Evolutionary conservation across 2,329 filamentous ascomycete species (phyloP).

Genomic region (Fusarium albidum): DNA sequence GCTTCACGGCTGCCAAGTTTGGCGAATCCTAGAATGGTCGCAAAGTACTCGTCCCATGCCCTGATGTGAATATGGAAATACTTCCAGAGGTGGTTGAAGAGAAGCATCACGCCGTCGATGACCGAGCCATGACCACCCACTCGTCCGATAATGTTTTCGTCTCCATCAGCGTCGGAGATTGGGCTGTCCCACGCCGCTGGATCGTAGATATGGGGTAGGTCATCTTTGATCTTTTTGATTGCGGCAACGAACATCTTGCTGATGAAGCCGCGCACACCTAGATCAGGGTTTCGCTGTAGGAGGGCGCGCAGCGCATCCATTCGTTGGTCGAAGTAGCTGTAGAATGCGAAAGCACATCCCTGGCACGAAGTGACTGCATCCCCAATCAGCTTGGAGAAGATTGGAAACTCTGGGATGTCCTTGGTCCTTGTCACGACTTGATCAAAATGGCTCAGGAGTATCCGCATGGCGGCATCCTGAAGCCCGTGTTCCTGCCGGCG

Average conservation of each 20-base stretch:
- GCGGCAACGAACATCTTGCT: slow-evolving; percentile 61
- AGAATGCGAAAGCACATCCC: slow-evolving; percentile 64
- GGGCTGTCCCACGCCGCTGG: slow-evolving; percentile 8
- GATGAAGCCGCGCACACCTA: slow-evolving; percentile 61
- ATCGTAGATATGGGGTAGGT: slow-evolving; percentile 58
- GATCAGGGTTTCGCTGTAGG: slow-evolving; percentile 68
- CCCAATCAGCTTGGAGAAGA: slow-evolving; percentile 59
- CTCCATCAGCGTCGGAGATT: slow-evolving; percentile 42
- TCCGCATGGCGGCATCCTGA: slow-evolving; percentile 61
- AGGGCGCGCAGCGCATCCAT: slow-evolving; percentile 69
- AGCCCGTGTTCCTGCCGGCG: slow-evolving; percentile 37
- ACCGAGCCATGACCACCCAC: slow-evolving; percentile 33
- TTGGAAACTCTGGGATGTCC: slow-evolving; percentile 69
- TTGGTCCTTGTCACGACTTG: slow-evolving; percentile 78
- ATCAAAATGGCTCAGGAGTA: slow-evolving; percentile 73
- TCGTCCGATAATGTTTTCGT: slow-evolving; percentile 28
- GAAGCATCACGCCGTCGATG: slow-evolving; percentile 50
- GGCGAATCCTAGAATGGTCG: slow-evolving; percentile 72
- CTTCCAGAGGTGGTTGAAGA: slow-evolving; percentile 67
- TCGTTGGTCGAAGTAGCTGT: slow-evolving; percentile 67
- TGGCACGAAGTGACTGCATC: slow-evolving; percentile 57
- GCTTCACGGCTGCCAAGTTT: slow-evolving; percentile 67
- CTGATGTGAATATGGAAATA: slow-evolving; percentile 68
- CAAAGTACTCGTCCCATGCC: slow-evolving; percentile 81
- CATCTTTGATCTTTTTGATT: slow-evolving; percentile 60